Evolutionary conservation across 441 rosid genomes (phyloP).

Genomic region (Bocquillonia castaneifolia): DNA sequence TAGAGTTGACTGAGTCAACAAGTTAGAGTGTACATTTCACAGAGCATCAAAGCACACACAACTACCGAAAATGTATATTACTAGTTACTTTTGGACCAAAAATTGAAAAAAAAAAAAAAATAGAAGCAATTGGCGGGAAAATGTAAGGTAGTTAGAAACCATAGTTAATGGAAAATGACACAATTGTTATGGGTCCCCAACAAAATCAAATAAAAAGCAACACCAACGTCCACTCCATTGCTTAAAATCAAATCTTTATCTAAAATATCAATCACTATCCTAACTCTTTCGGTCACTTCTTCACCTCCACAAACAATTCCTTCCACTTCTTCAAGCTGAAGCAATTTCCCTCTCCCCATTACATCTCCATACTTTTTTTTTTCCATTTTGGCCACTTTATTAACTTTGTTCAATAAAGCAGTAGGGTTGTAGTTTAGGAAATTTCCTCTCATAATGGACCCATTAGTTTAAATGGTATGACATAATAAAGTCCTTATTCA

Average conservation of each 20-base stretch:
- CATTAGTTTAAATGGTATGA: not conserved
- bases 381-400: not conserved
- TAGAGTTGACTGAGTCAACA: constrained; percentile 27
- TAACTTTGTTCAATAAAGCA: not conserved
- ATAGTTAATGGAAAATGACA: not conserved
- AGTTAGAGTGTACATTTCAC: not conserved
- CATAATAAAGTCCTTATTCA: not conserved
- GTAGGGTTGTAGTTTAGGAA: not conserved
- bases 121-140: not conserved
- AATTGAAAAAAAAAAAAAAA: too few species aligned
- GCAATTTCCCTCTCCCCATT: constrained; percentile 22
- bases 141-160: not conserved
- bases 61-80: constrained; percentile 15
- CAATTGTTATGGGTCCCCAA: constrained; percentile 5
- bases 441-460: not conserved
- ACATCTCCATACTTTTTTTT: not conserved
- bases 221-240: not conserved
- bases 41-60: constrained; percentile 18
- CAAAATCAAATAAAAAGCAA: not conserved
- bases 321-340: constrained; percentile 29
- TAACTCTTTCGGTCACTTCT: too few species aligned
- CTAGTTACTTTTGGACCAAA: not conserved
- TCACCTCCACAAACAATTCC: too few species aligned
- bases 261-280: too few species aligned
- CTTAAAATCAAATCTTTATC: too few species aligned